Conservation (phyloP, 2,329 filamentous ascomycete genomes). For the Colletotrichum neosansevieriae region DNA sequence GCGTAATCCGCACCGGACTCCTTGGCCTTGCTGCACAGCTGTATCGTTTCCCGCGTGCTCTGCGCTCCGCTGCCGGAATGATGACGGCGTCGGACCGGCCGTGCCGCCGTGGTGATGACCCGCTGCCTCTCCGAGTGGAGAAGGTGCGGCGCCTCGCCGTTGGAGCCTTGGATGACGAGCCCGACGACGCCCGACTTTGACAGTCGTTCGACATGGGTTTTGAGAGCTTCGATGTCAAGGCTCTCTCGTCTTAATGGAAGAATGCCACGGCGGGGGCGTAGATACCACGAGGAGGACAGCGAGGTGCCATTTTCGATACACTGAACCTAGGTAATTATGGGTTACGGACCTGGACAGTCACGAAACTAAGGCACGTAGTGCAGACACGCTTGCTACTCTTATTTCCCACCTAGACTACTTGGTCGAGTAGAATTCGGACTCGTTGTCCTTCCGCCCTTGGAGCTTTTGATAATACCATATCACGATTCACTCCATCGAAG, state of each 20-base stretch:
- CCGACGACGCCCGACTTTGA: conserved; percentile 59
- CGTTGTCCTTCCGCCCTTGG: conserved; percentile 13
- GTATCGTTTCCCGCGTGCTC: conserved; percentile 72
- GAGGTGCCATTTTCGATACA: conserved; percentile 23
- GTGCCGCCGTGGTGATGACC: conserved; percentile 65
- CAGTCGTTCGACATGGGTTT: conserved; percentile 54
- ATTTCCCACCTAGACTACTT: not conserved
- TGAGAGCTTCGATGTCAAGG: no score
- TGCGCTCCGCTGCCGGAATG: conserved; percentile 74
- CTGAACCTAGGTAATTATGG: not conserved
- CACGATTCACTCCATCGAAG: not conserved
- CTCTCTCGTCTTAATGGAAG: conserved; percentile 54
- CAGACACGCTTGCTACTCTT: conserved; percentile 15
- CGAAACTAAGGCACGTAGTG: no score
- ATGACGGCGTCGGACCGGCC: conserved; percentile 63
- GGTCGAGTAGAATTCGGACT: not conserved
- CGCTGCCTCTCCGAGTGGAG: conserved; percentile 68
- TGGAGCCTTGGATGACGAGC: conserved; percentile 61
- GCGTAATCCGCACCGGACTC: conserved; percentile 72
- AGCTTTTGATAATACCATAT: conserved; percentile 25
- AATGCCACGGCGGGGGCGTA: conserved; percentile 60
- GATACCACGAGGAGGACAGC: conserved; percentile 48
- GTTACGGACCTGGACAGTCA: not conserved
- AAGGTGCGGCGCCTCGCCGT: conserved; percentile 60
- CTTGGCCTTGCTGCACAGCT: conserved; percentile 68